Base-by-base conservation (phyloP, 495 filamentous ascomycete species). In the Penicillium maclennaniae region DNA sequence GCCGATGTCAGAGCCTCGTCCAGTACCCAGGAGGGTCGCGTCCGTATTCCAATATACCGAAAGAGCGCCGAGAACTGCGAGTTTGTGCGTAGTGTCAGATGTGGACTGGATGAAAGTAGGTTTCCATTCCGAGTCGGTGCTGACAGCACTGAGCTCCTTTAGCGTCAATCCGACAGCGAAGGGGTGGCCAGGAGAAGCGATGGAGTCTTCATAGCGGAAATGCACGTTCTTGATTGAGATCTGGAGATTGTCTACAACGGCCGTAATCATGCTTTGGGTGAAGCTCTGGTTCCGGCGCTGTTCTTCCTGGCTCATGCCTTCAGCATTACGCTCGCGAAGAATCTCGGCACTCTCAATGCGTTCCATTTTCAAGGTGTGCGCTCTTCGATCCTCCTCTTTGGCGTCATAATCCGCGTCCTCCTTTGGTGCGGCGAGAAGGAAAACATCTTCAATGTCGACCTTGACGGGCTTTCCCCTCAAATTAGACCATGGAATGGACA, bases 41-140 rank as follows among this genome's bases (percentile, higher is more conserved):
- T 98, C 92, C 8, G 93, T 97, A 66, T 97, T 91, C 95, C 95
- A 98, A 72, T 98, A 98, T 2, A 97, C 81, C 2, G 93, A 89
- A 45, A 98, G 71, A 9, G 91, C 88, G 9, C 87, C 88, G 34
- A 98, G 79, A 20, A 85, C 89, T 2, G 92, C 93, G 21, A 97
- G 74, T 68, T 98, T 98, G 70, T 98, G 89, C 12, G 91, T 96
- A 4, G 87, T 86, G 20, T 79, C 77, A 12, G 83, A 82, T 0
- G 89, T 86, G 45, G 90, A 87, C 64, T 96, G 89, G 56, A 97
- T 93, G 66, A 95, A 97, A 31, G 91, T 92, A 19, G 92, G 95
- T 36, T 86, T 83, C 93, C 93, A 98, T 53, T 93, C 81, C 17
- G 85, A 83, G 65, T 97, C 91, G 3, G 93, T 97, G 68, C 92